Evolutionary conservation across 2,329 filamentous ascomycete genomes (phyloP).

Genomic region (Drechslerella dactyloides): DNA sequence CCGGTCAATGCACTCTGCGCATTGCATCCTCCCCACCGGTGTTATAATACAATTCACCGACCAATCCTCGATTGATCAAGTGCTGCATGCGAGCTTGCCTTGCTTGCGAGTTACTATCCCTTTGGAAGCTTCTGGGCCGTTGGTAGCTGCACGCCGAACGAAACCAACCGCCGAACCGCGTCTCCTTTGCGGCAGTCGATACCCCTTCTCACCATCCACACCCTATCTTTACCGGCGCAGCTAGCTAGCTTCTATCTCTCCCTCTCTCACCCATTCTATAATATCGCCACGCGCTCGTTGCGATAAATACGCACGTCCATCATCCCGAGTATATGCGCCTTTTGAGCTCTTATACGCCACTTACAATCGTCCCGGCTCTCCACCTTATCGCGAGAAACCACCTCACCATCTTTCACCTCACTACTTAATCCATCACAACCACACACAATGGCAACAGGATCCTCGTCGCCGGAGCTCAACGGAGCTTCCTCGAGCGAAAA

Average conservation of each 20-base stretch:
- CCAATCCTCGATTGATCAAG: too few relatives aligned
- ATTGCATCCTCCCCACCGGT: too few relatives aligned
- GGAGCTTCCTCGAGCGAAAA: slow-evolving; percentile 13
- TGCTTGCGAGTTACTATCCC: neutral
- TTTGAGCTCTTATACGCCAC: too few relatives aligned
- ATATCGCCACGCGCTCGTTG: too few relatives aligned
- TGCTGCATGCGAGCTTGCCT: too few relatives aligned
- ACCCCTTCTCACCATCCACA: neutral
- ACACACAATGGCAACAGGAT: slow-evolving; percentile 58
- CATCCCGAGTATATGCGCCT: too few relatives aligned
- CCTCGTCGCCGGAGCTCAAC: slow-evolving; percentile 40
- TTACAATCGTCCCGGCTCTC: too few relatives aligned
- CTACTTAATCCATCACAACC: slow-evolving; percentile 18
- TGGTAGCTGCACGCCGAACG: neutral
- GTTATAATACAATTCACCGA: too few relatives aligned
- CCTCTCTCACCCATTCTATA: neutral
- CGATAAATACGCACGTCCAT: too few relatives aligned
- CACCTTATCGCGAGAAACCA: too few relatives aligned
- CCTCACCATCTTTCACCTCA: neutral
- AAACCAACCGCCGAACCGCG: slow-evolving; percentile 6
- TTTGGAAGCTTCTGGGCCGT: neutral
- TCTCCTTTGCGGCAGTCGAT: neutral
- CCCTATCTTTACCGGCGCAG: neutral
- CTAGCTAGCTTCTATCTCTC: neutral
- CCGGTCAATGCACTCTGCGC: too few relatives aligned